These are phyloP conservation scores for Fusarium sp. DNA, from an alignment of 2,329 filamentous ascomycete species.

Conservation along the genomic window DNA sequence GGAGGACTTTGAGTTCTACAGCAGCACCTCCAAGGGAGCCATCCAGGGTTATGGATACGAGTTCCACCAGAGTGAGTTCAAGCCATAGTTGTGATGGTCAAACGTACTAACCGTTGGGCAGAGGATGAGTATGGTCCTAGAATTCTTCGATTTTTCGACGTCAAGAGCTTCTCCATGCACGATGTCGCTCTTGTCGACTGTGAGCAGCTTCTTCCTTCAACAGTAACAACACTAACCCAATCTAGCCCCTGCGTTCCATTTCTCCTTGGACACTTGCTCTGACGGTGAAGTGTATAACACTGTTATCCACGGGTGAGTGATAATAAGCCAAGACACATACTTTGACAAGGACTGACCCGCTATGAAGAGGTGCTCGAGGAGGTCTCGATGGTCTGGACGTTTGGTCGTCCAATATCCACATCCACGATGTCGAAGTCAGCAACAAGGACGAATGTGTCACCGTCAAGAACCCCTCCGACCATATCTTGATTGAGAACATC, in stretches of 20 bases:
- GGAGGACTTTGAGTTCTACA: constrained; percentile 42
- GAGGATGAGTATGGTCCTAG: constrained; percentile 39
- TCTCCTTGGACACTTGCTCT: constrained; percentile 38
- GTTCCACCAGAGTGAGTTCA: constrained; percentile 1
- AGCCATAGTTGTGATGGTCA: fast-evolving
- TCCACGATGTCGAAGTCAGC: constrained; percentile 45
- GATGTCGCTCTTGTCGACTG: constrained; percentile 41
- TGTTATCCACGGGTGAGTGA: constrained; percentile 28
- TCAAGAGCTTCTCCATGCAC: constrained; percentile 40
- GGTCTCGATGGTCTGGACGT: constrained; percentile 39
- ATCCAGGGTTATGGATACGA: constrained; percentile 32
- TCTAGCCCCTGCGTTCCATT: constrained; percentile 35
- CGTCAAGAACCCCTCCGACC: constrained; percentile 41
- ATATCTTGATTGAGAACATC: constrained; percentile 42
- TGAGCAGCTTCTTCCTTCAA: neutral
- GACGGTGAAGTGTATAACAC: constrained; percentile 43
- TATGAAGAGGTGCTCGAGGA: constrained; percentile 17
- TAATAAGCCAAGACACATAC: too few relatives aligned
- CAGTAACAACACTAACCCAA: neutral
- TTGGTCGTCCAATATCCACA: constrained; percentile 41
- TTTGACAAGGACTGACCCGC: too few relatives aligned
- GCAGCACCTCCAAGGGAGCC: constrained; percentile 41
- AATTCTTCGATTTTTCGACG: constrained; percentile 37
- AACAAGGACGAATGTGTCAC: constrained; percentile 46
- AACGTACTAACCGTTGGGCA: neutral